Base-by-base conservation (phyloP, 108 stramenopile genomes). In the Conticribra guillardii region DNA sequence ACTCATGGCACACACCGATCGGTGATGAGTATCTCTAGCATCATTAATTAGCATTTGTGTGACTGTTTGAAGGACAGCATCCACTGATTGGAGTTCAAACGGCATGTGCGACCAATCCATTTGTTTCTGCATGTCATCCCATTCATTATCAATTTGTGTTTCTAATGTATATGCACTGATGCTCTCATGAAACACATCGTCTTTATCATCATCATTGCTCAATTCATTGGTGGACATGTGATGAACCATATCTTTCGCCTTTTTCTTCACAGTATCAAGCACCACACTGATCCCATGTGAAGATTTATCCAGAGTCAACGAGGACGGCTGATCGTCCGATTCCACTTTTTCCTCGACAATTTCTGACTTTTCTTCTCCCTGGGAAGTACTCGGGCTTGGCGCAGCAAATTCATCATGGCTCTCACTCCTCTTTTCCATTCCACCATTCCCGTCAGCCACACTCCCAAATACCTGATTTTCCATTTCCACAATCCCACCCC, bases 41-140 rank as follows among this genome's bases (percentile, higher is more conserved):
- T 96, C 95, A 9, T 80, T 74, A 11, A 84, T 54, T 7, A 96
- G 63, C 71, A 92, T 85, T 1, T 67, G 28, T 9, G 60, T 73
- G 4, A 93, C 91, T 19, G 83, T 82, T 22, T 86, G 68, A 5
- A 95, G 60, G 17, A 90, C 83, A 5, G 89, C 88, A 83, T 95
- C 90, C 22, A 90, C 87, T 28, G 82, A 74, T 54, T 86, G 84
- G 0, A 93, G 74, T 59, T 93, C 92, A 70, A 89, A 93, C 0
- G 87, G 78, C 65, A 88, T 52, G 51, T 90, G 74, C 16, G 77
- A 80, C 74, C 76, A 88, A 29, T 69, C 76, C 4, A 70, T 66
- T 5, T 44, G 8, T 11, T 71, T 78, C 31, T 87, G 75, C 24
- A 93, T 58, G 11, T 90, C 89, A 33, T 84, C 83, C 87, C 86